A percentile compares a stretch with the other conserved stretches of the same genome.
Conservation (phyloP, 2,329 filamentous ascomycete genomes). For the Aureobasidium melanogenum region DNA sequence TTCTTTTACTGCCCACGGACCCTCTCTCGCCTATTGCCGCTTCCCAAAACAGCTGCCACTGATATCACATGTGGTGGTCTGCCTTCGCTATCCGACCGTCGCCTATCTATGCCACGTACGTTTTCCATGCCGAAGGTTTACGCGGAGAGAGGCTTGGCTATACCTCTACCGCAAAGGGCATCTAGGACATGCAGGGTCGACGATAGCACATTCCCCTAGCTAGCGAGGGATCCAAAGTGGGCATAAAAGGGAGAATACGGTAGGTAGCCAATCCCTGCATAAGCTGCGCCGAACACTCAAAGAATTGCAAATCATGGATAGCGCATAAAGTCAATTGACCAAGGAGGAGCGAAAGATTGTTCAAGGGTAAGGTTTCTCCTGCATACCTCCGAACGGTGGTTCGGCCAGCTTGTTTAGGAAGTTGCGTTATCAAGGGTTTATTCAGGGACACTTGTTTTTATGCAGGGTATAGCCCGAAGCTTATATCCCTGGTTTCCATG, state of each 20-base stretch:
- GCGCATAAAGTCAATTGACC: neutral
- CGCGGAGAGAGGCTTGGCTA: neutral
- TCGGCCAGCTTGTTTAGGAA: neutral
- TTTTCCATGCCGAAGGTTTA: neutral
- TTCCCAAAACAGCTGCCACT: neutral
- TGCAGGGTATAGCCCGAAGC: neutral
- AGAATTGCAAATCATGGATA: neutral
- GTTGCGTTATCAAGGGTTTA: no score
- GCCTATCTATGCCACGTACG: neutral
- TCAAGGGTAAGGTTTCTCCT: neutral
- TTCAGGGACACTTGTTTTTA: neutral
- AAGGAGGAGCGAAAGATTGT: neutral
- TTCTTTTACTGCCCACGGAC: neutral
- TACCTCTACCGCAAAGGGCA: neutral
- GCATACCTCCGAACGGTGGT: neutral
- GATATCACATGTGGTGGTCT: neutral
- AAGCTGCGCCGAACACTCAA: neutral
- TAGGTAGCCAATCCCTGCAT: neutral
- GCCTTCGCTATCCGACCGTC: neutral
- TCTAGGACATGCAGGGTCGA: neutral
- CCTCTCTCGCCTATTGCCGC: neutral
- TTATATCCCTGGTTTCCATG: neutral
- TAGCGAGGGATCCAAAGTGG: neutral
- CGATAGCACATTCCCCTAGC: neutral
- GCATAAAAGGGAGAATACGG: neutral